Base-by-base conservation (phyloP, 164 flowering plant species). In the Euptelea pleiosperma region DNA sequence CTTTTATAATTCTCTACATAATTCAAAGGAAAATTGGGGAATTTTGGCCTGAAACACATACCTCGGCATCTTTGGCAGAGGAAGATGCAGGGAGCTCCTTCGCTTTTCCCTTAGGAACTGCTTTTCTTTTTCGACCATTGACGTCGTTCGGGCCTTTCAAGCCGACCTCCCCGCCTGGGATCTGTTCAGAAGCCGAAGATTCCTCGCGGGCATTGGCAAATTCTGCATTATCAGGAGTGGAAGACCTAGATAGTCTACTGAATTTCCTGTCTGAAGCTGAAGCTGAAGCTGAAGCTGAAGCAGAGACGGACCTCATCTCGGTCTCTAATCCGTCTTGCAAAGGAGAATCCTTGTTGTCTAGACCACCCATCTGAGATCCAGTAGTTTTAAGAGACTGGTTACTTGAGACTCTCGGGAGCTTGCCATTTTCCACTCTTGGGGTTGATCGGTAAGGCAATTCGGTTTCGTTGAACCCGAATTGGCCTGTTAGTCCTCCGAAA, bases 371-470 rank as follows among this genome's bases (percentile, higher is more conserved):
- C 42, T 73, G 77, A 61, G 84, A 72, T 75, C 80, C 82, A 42
- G 55, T 59, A 42, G 57, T 73, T 61, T 76, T 75, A 14, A 86
- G 79, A 19, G 84, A 75, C 18, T 82, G 82, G 42, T 64, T 74
- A 56, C 91, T 82, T 0, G 82, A 71, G 36, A 75, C 86, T 62
- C 85, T 72, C 0, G 82, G 73, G 8, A 89, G 64, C 65, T 73
- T 83, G 0, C 73, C 84, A 58, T 58, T 68, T 19, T 61, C 79
- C 25, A 57, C 11, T 16, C 42, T 18, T 0, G 66, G 61, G 3
- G 36, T 51, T 15, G 70, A 68, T 66, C 81, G 63, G 29, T 57
- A 52, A 28, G 65, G 41, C 63, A 73, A 58, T 63, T 79, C 82
- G 28, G 58, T 21, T n/a, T 68, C 74, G 22, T 55, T 75, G 18